These are phyloP conservation scores for Phaeotremella fagi DNA, from an alignment of 768 basidiomycete species.

Conservation along the genomic window DNA sequence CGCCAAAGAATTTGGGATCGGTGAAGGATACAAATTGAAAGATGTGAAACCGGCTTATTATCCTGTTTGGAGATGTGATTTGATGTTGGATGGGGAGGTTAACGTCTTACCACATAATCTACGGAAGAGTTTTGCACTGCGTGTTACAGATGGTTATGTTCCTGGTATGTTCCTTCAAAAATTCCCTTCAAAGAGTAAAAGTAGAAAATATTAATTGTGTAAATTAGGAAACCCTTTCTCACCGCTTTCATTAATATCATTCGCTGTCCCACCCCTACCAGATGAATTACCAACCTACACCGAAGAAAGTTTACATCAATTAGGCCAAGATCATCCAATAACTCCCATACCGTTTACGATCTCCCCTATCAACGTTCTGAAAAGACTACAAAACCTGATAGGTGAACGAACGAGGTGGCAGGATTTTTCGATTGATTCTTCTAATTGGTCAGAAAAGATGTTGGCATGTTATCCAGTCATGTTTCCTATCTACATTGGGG, in stretches of 20 bases:
- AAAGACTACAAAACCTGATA: conserved; percentile 18
- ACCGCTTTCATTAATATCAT: conserved; percentile 40
- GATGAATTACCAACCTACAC: conserved; percentile 33
- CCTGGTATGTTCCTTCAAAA: conserved; percentile 28
- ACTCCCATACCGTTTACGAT: conserved; percentile 41
- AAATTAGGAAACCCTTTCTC: conserved; percentile 39
- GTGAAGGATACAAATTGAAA: conserved; percentile 24
- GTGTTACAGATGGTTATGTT: conserved; percentile 34
- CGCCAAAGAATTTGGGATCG: conserved; percentile 39
- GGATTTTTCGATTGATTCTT: conserved; percentile 25
- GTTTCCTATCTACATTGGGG: conserved; percentile 42
- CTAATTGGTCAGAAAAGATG: conserved; percentile 31
- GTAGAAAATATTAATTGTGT: too few species aligned
- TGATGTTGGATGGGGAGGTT: conserved; percentile 19
- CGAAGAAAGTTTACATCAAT: conserved; percentile 33
- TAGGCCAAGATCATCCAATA: conserved; percentile 33
- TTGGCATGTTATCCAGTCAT: conserved; percentile 42
- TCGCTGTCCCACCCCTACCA: conserved; percentile 35
- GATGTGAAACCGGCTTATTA: conserved; percentile 42
- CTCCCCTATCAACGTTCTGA: conserved; percentile 30
- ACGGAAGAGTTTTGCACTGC: too few species aligned
- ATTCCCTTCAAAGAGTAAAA: too few species aligned
- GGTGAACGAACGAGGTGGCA: conserved; percentile 28
- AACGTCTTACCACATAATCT: too few species aligned
- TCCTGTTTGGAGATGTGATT: conserved; percentile 42